Conservation (phyloP, 2,329 filamentous ascomycete genomes). For the Colletotrichum sp. region DNA sequence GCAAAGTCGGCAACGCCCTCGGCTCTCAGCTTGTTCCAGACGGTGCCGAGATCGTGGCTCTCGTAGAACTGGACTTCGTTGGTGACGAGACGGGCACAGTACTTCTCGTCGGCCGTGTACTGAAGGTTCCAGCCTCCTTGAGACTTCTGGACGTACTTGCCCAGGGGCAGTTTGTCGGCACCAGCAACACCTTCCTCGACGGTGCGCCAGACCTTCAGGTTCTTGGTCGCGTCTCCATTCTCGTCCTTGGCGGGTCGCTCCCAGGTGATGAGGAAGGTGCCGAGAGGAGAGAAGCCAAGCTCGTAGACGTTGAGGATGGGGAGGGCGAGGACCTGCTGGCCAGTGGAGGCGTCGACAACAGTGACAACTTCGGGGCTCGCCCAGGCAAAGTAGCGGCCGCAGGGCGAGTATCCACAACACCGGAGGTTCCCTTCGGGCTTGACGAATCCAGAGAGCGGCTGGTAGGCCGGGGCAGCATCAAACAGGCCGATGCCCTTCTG, state of each 20-base stretch:
- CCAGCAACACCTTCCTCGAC: constrained; percentile 70
- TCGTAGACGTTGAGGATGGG: constrained; percentile 88
- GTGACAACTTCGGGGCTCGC: constrained; percentile 86
- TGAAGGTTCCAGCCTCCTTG: constrained; percentile 97
- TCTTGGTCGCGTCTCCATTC: constrained; percentile 91
- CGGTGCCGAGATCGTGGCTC: constrained; percentile 80
- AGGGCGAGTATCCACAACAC: constrained; percentile 94
- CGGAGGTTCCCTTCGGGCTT: constrained; percentile 93
- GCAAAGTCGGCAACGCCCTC: constrained; percentile 92
- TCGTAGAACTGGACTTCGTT: constrained; percentile 99
- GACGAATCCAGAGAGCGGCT: constrained; percentile 79
- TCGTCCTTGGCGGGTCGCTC: constrained; percentile 93
- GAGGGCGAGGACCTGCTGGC: constrained; percentile 76
- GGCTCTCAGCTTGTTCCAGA: constrained; percentile 94
- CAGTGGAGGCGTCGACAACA: constrained; percentile 81
- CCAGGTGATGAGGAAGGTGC: constrained; percentile 95
- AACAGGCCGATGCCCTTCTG: constrained; percentile 95
- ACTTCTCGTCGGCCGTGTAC: constrained; percentile 92
- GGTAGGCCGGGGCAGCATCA: constrained; percentile 89
- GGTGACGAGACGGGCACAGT: constrained; percentile 90
- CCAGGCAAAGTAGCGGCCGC: constrained; percentile 96
- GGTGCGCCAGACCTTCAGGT: constrained; percentile 94
- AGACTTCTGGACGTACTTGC: constrained; percentile 92
- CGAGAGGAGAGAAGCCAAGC: constrained; percentile 89
- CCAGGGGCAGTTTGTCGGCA: constrained; percentile 75